These are phyloP conservation scores for Epichloe festucae DNA, from an alignment of 2,329 filamentous ascomycete genomes.

Conservation along the genomic window DNA sequence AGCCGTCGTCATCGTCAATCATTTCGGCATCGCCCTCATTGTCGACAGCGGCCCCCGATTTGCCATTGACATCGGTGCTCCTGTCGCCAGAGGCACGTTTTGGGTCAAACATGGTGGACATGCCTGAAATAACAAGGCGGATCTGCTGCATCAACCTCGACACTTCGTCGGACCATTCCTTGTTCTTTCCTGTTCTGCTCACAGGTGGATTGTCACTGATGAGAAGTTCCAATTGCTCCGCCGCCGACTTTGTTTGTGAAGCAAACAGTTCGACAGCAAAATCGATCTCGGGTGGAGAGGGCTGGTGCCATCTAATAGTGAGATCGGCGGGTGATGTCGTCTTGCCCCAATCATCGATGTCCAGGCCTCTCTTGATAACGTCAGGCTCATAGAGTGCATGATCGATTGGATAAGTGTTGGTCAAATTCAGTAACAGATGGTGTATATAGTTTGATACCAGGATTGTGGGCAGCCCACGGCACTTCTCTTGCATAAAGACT, in stretches of 20 bases:
- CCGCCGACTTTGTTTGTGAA: slow-evolving; percentile 64
- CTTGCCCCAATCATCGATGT: slow-evolving; percentile 73
- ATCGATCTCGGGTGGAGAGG: slow-evolving; percentile 63
- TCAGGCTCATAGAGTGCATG: slow-evolving; percentile 77
- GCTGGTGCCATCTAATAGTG: slow-evolving; percentile 83
- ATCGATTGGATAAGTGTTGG: slow-evolving; percentile 86
- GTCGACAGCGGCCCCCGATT: slow-evolving; percentile 27
- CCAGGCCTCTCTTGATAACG: slow-evolving; percentile 56
- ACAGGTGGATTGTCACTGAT: slow-evolving; percentile 71
- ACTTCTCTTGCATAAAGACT: slow-evolving; percentile 91
- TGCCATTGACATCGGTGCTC: slow-evolving; percentile 29
- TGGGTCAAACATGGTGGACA: slow-evolving; percentile 81
- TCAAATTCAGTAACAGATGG: slow-evolving; percentile 86
- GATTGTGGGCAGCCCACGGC: slow-evolving; percentile 83
- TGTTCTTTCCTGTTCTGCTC: slow-evolving; percentile 87
- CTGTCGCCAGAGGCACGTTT: slow-evolving; percentile 49
- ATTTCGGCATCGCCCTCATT: slow-evolving; percentile 41
- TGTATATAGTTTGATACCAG: slow-evolving; percentile 97
- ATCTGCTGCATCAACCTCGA: slow-evolving; percentile 80
- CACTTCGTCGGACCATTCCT: slow-evolving; percentile 97
- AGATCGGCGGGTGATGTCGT: slow-evolving; percentile 61
- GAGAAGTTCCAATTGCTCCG: slow-evolving; percentile 62
- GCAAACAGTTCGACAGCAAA: slow-evolving; percentile 87
- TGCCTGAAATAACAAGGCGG: slow-evolving; percentile 77
- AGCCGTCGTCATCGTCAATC: slow-evolving; percentile 34